phyloP scores from a whole-genome alignment of 2,329 filamentous ascomycete species.

The Calonectria hongkongensis region DNA sequence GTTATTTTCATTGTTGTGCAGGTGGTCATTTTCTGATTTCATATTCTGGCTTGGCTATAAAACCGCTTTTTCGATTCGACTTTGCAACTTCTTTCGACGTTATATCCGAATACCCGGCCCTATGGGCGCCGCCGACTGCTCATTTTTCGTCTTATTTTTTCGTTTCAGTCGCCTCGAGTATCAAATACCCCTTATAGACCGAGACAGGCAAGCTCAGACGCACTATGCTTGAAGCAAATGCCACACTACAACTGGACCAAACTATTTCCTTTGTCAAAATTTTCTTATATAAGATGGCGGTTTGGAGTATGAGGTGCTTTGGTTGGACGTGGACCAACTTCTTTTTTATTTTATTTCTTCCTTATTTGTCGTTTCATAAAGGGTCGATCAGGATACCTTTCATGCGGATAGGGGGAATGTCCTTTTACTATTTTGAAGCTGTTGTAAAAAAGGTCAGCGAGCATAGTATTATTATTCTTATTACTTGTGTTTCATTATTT shows the following conservation, averaged over 20 bases:
- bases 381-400: conserved; percentile 47
- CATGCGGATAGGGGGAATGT: conserved; percentile 35
- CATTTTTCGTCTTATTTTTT: conserved; percentile 52
- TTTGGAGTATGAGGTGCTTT: conserved; percentile 54
- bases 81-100: conserved; percentile 53
- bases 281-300: conserved; percentile 48
- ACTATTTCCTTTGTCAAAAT: conserved; percentile 57
- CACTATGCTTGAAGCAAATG: conserved; percentile 56
- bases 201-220: conserved; percentile 57
- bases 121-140: conserved; percentile 49
- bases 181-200: conserved; percentile 64
- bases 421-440: conserved; percentile 47
- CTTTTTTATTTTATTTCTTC: conserved; percentile 47
- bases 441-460: conserved; percentile 52
- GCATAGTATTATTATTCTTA: conserved; percentile 46
- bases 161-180: conserved; percentile 56
- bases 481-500: conserved; percentile 33
- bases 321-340: conserved; percentile 49
- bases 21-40: conserved; percentile 49
- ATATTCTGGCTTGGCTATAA: conserved; percentile 53
- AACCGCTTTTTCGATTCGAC: conserved; percentile 29
- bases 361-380: conserved; percentile 44
- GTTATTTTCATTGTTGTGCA: conserved; percentile 46
- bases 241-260: conserved; percentile 54
- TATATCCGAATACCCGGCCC: conserved; percentile 56